phyloP scores from a whole-genome alignment of 345 rosid species.

The Lepidium didymum region DNA sequence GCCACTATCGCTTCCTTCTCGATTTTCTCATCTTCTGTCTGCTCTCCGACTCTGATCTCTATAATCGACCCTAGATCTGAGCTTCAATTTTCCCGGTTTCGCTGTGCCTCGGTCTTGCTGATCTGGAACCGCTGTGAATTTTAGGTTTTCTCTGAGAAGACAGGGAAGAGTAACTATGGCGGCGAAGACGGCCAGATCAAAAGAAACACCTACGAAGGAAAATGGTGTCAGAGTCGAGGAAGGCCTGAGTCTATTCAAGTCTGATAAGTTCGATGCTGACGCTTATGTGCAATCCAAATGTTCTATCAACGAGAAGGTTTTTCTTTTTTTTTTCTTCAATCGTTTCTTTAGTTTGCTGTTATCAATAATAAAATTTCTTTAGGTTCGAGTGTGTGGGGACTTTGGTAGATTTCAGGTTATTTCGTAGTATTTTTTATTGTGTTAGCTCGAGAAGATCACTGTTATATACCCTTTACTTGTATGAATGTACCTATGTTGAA shows the following conservation, averaged over 20 bases:
- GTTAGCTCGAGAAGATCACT: neutral
- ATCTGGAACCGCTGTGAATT: conserved; percentile 1
- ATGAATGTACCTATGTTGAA: neutral
- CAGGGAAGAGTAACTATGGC: conserved; percentile 36
- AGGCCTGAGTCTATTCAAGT: conserved; percentile 76
- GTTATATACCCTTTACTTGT: neutral
- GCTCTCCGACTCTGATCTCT: neutral
- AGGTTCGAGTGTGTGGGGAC: neutral
- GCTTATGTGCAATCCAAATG: conserved; percentile 90
- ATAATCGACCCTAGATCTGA: conserved; percentile 14
- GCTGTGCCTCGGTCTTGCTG: neutral
- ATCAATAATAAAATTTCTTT: neutral
- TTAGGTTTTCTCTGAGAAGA: neutral
- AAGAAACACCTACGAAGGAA: conserved; percentile 56
- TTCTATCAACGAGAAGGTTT: conserved; percentile 92
- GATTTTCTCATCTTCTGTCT: neutral
- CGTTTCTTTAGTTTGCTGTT: neutral
- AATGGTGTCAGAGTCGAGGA: conserved; percentile 76
- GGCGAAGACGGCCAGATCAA: conserved; percentile 56
- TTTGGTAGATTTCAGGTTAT: neutral
- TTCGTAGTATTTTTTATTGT: neutral
- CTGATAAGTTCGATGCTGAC: conserved; percentile 90
- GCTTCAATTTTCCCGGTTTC: neutral
- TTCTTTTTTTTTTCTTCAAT: neutral
- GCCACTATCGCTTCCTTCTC: conserved; percentile 1